Evolutionary conservation across 257 asterid genomes (phyloP).

Genomic region (Solanum okadae): DNA sequence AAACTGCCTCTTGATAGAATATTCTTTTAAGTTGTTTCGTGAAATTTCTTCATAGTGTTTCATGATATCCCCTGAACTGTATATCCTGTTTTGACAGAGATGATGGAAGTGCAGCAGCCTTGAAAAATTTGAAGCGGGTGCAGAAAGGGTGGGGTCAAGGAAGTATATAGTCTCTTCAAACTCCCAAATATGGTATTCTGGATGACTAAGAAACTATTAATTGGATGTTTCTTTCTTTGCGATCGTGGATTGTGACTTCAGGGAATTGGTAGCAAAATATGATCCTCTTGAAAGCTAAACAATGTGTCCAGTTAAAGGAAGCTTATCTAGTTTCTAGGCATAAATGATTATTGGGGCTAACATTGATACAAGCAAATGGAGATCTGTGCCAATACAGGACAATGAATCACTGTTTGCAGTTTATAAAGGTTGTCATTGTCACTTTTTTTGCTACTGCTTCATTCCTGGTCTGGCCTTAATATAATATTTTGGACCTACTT

Average conservation of each 20-base stretch:
- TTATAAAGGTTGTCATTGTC: not conserved
- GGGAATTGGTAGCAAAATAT: not conserved
- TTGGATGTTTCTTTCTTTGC: not conserved
- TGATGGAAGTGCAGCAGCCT: slow-evolving; percentile 68
- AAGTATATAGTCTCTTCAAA: slow-evolving; percentile 19
- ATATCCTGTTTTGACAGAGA: slow-evolving; percentile 42
- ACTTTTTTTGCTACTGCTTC: not conserved
- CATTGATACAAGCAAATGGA: not conserved
- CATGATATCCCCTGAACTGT: not conserved
- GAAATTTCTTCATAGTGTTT: not conserved
- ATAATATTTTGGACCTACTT: not conserved
- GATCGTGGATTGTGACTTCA: not conserved
- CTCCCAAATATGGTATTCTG: slow-evolving; percentile 30
- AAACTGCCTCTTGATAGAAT: not conserved
- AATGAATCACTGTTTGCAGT: not conserved
- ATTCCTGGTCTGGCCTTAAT: not conserved
- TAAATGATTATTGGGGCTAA: not conserved
- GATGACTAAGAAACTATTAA: slow-evolving; percentile 13
- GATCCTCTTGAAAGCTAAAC: not conserved
- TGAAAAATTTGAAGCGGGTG: slow-evolving; percentile 78
- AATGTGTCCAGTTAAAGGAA: not conserved
- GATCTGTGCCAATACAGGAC: not conserved
- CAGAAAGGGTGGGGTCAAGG: slow-evolving; percentile 89
- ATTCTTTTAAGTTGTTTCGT: not conserved
- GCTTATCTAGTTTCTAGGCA: not conserved